These are phyloP conservation scores for Escovopsis sp. DNA, from an alignment of 2,329 filamentous ascomycete genomes.

Conservation along the genomic window DNA sequence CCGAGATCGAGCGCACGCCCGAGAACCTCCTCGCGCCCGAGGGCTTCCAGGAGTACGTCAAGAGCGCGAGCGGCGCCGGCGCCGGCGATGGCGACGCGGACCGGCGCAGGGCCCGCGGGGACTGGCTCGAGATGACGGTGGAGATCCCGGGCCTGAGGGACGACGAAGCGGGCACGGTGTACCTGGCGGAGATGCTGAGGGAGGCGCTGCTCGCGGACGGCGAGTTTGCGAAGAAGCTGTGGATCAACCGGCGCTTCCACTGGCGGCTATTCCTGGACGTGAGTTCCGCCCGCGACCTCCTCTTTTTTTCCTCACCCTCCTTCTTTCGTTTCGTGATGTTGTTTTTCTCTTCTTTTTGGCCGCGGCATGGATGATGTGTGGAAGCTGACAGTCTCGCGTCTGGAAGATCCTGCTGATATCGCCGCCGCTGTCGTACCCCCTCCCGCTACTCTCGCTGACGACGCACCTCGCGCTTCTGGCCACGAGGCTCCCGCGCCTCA, in stretches of 20 bases:
- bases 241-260: constrained; percentile 84
- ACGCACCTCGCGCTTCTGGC: constrained; percentile 86
- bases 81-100: constrained; percentile 26
- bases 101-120: constrained; percentile 31
- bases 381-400: neutral
- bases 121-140: constrained; percentile 83
- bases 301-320: no score
- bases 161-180: constrained; percentile 80
- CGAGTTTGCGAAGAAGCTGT: constrained; percentile 54
- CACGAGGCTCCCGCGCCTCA: constrained; percentile 68
- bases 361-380: constrained; percentile 4
- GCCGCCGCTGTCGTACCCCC: constrained; percentile 81
- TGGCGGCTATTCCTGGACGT: constrained; percentile 96
- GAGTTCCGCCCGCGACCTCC: constrained; percentile 20
- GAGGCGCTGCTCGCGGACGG: constrained; percentile 71
- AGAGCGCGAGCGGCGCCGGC: constrained; percentile 17
- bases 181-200: constrained; percentile 72
- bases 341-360: neutral
- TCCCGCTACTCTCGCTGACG: constrained; percentile 82
- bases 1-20: constrained; percentile 68
- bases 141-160: constrained; percentile 85
- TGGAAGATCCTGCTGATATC: constrained; percentile 77
- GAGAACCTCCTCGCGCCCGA: constrained; percentile 14
- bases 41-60: constrained; percentile 6
- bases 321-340: neutral